Conservation (phyloP, 805 yeast species). For the Groenewaldozyma salmanticensis region DNA sequence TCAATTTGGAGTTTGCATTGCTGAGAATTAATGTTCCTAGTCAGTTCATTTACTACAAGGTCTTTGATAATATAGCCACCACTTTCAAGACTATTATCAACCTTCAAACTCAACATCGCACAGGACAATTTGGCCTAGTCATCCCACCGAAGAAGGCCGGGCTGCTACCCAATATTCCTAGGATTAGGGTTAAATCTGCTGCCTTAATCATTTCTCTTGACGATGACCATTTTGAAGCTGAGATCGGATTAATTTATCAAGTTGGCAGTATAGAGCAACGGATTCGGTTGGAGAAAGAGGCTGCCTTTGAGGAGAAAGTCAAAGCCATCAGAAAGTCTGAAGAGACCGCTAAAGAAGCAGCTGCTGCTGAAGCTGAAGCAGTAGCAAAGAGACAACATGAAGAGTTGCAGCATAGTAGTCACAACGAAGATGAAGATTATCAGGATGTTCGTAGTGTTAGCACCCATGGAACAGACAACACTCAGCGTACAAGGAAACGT, state of each 20-base stretch:
- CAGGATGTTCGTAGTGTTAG: too few species aligned
- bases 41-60: constrained; percentile 60
- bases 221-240: constrained; percentile 84
- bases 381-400: background rate
- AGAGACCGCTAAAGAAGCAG: constrained; percentile 5
- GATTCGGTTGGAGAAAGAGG: constrained; percentile 43
- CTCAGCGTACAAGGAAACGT: too few species aligned
- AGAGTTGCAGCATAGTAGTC: background rate
- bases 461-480: too few species aligned
- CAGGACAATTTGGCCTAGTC: constrained; percentile 16
- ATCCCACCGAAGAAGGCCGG: constrained; percentile 21
- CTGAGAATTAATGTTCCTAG: constrained; percentile 47
- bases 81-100: constrained; percentile 59
- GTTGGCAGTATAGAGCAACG: constrained; percentile 50
- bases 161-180: constrained; percentile 29
- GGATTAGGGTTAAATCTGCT: constrained; percentile 43
- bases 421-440: background rate
- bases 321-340: constrained; percentile 3
- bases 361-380: background rate
- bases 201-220: constrained; percentile 58
- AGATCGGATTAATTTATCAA: constrained; percentile 53
- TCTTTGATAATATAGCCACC: constrained; percentile 72
- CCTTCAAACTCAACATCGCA: constrained; percentile 24
- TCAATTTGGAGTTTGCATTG: constrained; percentile 24
- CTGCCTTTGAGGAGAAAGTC: constrained; percentile 31